phyloP scores from a whole-genome alignment of 1,139 yeast species.

The Yamadazyma dushanensis region DNA sequence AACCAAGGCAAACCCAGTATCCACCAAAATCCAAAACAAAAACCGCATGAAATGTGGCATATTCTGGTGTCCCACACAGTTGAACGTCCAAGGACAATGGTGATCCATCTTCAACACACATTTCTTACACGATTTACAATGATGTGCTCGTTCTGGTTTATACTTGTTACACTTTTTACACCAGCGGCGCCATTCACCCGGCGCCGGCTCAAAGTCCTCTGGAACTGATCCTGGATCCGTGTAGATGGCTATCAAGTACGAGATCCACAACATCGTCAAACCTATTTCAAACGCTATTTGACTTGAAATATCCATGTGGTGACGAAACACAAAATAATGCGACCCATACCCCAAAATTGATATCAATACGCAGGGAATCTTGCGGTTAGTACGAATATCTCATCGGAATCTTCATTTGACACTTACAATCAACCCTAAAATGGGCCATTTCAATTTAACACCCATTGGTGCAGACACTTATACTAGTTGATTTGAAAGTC shows the following conservation, averaged over 20 bases:
- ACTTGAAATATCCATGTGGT: constrained; percentile 35
- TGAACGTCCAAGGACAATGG: constrained; percentile 96
- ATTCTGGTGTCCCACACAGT: constrained; percentile 81
- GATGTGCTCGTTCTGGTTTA: constrained; percentile 95
- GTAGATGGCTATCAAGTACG: constrained; percentile 56
- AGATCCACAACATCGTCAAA: constrained; percentile 66
- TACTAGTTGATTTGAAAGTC: no score
- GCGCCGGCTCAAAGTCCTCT: constrained; percentile 18
- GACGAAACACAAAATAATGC: constrained; percentile 55
- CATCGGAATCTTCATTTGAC: not conserved
- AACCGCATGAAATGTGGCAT: constrained; percentile 84
- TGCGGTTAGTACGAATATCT: constrained; percentile 17
- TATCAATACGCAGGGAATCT: constrained; percentile 70
- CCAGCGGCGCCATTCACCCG: constrained; percentile 32
- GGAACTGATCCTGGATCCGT: constrained; percentile 69
- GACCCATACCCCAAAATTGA: constrained; percentile 63
- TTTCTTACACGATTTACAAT: constrained; percentile 69
- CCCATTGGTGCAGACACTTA: constrained; percentile 21
- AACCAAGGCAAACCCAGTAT: constrained; percentile 51
- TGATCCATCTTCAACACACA: constrained; percentile 86
- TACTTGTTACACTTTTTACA: constrained; percentile 74
- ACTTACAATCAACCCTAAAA: constrained; percentile 50
- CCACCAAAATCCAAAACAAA: constrained; percentile 61
- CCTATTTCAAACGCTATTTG: constrained; percentile 53
- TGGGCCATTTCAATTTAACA: constrained; percentile 54